These are phyloP conservation scores for Austroboletus olivaceoglutinosus DNA, from an alignment of 1,284 basidiomycete species.

Conservation along the genomic window DNA sequence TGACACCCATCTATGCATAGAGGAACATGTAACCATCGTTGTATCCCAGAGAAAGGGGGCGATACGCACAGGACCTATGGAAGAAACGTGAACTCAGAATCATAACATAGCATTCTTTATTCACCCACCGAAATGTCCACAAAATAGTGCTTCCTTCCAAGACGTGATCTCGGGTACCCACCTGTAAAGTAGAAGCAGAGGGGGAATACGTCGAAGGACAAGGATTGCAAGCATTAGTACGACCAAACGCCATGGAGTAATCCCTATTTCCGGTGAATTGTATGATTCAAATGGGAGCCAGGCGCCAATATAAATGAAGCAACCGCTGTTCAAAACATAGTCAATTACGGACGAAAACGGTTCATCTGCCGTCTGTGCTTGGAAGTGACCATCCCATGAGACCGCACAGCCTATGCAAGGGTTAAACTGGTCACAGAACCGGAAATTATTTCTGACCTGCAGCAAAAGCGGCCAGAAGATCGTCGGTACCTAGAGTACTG, in stretches of 20 bases:
- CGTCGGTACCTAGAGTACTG: slow-evolving; percentile 79
- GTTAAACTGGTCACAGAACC: background rate
- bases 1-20: slow-evolving; percentile 64
- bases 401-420: slow-evolving; percentile 66
- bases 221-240: slow-evolving; percentile 68
- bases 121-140: slow-evolving; percentile 77
- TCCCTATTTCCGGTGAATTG: slow-evolving; percentile 58
- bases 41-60: background rate
- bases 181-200: slow-evolving; percentile 69
- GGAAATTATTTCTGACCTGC: slow-evolving; percentile 54
- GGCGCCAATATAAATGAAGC: slow-evolving; percentile 90
- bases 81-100: slow-evolving; percentile 2
- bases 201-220: slow-evolving; percentile 72
- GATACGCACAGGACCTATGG: slow-evolving; percentile 53
- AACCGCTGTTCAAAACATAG: slow-evolving; percentile 77
- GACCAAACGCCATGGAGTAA: slow-evolving; percentile 73
- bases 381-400: slow-evolving; percentile 94
- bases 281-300: slow-evolving; percentile 81
- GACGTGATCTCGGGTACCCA: slow-evolving; percentile 83
- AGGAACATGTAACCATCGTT: background rate
- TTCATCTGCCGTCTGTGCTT: slow-evolving; percentile 78
- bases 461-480: slow-evolving; percentile 88
- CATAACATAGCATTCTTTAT: background rate
- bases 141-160: slow-evolving; percentile 79
- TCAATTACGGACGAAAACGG: slow-evolving; percentile 91